Conservation (phyloP, 495 filamentous ascomycete genomes). For the Xylaria nigripes region DNA sequence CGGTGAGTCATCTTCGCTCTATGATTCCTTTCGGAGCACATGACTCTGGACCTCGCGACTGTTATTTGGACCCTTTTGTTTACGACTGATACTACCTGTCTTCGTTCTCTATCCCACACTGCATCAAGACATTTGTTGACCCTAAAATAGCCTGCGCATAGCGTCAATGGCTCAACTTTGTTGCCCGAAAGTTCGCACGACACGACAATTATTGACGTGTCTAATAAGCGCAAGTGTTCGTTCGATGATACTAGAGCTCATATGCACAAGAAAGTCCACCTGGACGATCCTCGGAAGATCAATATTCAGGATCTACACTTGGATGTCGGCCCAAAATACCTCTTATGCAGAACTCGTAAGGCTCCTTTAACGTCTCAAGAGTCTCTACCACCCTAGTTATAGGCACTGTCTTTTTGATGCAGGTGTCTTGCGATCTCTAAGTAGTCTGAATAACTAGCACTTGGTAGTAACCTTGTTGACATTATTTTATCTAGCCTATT, state of each 20-base stretch:
- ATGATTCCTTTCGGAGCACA: background rate
- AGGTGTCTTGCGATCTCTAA: conserved; percentile 7
- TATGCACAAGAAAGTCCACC: conserved; percentile 48
- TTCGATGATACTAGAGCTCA: conserved; percentile 39
- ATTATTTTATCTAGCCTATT: conserved; percentile 40
- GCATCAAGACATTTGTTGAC: conserved; percentile 4
- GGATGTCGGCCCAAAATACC: conserved; percentile 51
- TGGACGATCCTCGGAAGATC: conserved; percentile 41
- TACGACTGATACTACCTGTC: background rate
- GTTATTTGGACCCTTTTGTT: background rate
- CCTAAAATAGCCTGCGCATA: conserved; percentile 38
- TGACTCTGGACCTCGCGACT: background rate
- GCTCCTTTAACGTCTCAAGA: conserved; percentile 35
- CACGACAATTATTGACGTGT: conserved; percentile 32
- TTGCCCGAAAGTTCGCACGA: conserved; percentile 34
- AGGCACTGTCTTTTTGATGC: conserved; percentile 3
- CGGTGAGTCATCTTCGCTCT: conserved; percentile 17
- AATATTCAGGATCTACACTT: conserved; percentile 48
- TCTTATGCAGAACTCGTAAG: conserved; percentile 56
- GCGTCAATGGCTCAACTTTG: conserved; percentile 46
- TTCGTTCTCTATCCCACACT: background rate
- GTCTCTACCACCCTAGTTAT: conserved; percentile 14
- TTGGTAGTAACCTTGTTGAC: conserved; percentile 38
- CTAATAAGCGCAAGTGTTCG: conserved; percentile 47
- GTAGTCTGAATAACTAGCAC: conserved; percentile 14